Evolutionary conservation across 495 filamentous ascomycete genomes (phyloP), one percentile per base, ranked within the genome.

Genomic region (Aspergillus funiculosus): DNA sequence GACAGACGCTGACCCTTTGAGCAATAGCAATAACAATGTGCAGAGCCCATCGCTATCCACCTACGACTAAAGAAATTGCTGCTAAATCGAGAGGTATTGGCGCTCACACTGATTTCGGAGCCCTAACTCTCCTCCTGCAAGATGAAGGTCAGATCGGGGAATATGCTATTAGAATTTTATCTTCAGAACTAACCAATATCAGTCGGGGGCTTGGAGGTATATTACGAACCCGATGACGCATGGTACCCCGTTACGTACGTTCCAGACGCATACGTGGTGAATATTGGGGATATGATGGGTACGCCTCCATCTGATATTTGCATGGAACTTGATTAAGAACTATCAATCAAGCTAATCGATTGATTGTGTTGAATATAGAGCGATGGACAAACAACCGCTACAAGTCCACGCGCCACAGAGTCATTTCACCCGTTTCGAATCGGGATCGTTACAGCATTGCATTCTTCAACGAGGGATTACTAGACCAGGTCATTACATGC

Each of bases 321-420:
- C 7, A 34, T 6, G 17, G 31, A 15, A 34, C 2, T 14, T 2
- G 7, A 11, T 34, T 13, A 34, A 34, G 6, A 4, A 4, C 10
- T 1, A 34, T 17, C n/a, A n/a, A n/a, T n/a, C n/a, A n/a, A n/a
- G n/a, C n/a, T n/a, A n/a, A n/a, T n/a, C n/a, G n/a, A n/a, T n/a
- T 18, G 22, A 9, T 9, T 19, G 24, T 41, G 13, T 28, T 18
- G 10, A 18, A 15, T 15, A 14, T 41, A 31, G 24, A 46, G 10
- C 32, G 43, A 17, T 46, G 43, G 43, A 46, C 43, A 2, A 46
- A 46, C 19, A 31, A 46, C 34, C 43, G 43, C 1, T 46, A 46
- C 24, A 39, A 46, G 6, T 46, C 43, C 9, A 46, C 43, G 3
- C 14, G 22, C 15, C 43, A 46, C 24, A 32, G 43, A 24, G 43